Percentiles rank a stretch among this genome's conserved stretches.
phyloP scores from a whole-genome alignment of 78 protist species.

The Pigoraptor vietnamica region DNA sequence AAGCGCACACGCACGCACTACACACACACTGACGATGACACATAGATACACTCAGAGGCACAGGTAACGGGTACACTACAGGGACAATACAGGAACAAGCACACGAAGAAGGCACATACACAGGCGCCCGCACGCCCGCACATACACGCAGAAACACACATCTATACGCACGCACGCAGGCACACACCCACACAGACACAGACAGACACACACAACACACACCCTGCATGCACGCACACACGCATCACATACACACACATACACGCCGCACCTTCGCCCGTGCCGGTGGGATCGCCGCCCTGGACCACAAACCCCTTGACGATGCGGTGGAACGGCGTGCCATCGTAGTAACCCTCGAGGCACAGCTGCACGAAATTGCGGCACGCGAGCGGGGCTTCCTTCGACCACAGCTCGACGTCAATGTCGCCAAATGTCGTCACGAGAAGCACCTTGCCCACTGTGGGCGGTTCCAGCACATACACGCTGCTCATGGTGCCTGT shows the following conservation, averaged over 20 bases:
- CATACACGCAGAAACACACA: neutral
- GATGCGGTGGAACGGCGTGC: constrained; percentile 79
- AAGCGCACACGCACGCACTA: too few species aligned
- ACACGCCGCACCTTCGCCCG: constrained; percentile 51
- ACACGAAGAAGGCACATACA: too few species aligned
- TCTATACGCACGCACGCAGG: neutral
- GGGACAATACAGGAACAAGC: too few species aligned
- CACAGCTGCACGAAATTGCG: constrained; percentile 86
- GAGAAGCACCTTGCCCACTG: constrained; percentile 71
- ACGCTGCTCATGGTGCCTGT: constrained; percentile 26
- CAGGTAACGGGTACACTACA: neutral
- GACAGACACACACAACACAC: neutral
- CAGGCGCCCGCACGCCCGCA: too few species aligned
- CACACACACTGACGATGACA: neutral
- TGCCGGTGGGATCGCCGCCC: constrained; percentile 91
- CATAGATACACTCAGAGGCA: neutral
- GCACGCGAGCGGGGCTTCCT: constrained; percentile 61
- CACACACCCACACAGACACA: neutral
- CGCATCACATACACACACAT: neutral
- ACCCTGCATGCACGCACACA: neutral
- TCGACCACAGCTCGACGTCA: constrained; percentile 89
- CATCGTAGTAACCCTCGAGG: constrained; percentile 81
- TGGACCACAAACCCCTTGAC: constrained; percentile 79
- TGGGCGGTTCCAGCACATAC: constrained; percentile 70
- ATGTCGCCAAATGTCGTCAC: constrained; percentile 77